A percentile compares a stretch with the other conserved stretches of the same genome.
phyloP scores from a whole-genome alignment of 2,329 filamentous ascomycete genomes.

The Onygenales sp. region DNA sequence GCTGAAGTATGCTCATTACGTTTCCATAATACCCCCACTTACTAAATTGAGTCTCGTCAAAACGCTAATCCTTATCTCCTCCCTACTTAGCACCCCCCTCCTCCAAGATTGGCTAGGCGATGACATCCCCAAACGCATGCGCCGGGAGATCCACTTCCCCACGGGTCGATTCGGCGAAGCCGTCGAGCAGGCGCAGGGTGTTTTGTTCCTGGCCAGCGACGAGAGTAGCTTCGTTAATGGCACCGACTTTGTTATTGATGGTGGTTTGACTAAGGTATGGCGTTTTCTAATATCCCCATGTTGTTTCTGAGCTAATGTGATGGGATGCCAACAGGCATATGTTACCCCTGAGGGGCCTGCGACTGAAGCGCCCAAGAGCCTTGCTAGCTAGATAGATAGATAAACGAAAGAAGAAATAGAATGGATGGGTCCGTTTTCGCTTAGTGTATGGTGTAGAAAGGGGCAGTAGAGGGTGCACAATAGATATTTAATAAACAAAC shows the following conservation, averaged over 20 bases:
- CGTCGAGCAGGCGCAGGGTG: constrained; percentile 85
- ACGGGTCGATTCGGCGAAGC: constrained; percentile 82
- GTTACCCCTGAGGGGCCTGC: constrained; percentile 52
- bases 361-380: constrained; percentile 44
- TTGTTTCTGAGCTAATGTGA: constrained; percentile 5
- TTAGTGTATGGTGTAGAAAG: too few species aligned
- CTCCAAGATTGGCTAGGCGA: constrained; percentile 91
- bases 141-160: constrained; percentile 85
- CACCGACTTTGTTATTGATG: constrained; percentile 88
- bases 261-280: constrained; percentile 73
- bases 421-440: too few species aligned
- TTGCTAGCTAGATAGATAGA: constrained; percentile 15
- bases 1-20: constrained; percentile 50
- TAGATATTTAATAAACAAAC: too few species aligned
- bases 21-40: neutral
- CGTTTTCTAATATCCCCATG: neutral
- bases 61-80: neutral
- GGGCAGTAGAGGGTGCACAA: too few species aligned
- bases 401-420: too few species aligned
- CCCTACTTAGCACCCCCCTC: constrained; percentile 57
- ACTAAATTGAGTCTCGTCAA: neutral
- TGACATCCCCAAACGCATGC: constrained; percentile 67
- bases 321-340: constrained; percentile 49
- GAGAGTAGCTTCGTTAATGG: constrained; percentile 87
- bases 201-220: constrained; percentile 77